These are phyloP conservation scores for Logfia minima DNA, from an alignment of 129 eudicot genomes.

Conservation along the genomic window DNA sequence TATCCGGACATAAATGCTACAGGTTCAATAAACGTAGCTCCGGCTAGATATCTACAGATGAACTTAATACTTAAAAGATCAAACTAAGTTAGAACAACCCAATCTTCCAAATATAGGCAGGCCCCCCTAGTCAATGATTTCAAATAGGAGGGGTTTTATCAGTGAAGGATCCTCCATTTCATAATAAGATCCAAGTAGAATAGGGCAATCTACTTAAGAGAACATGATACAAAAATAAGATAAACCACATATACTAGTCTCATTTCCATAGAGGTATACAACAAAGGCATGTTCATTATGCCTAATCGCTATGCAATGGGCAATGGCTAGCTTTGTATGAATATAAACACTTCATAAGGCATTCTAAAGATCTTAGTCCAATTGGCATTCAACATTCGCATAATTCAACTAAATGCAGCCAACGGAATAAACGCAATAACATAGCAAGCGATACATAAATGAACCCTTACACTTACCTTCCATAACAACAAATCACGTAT, in stretches of 20 bases:
- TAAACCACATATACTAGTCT: neutral
- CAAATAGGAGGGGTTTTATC: neutral
- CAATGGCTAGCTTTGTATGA: no score
- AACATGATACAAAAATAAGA: neutral
- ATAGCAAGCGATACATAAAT: neutral
- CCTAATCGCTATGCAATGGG: neutral
- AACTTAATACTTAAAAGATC: neutral
- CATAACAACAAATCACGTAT: neutral
- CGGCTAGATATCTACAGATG: neutral
- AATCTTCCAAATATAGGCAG: neutral
- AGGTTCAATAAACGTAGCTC: neutral
- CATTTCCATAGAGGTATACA: neutral
- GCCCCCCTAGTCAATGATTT: neutral
- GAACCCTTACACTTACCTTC: conserved; percentile 8
- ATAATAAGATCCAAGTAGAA: neutral
- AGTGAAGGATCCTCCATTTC: neutral
- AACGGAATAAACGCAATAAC: neutral
- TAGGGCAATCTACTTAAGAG: neutral
- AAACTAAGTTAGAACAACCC: neutral
- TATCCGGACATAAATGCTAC: neutral
- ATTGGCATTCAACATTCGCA: neutral
- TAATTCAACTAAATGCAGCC: conserved; percentile 8
- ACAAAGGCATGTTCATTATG: neutral
- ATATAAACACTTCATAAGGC: neutral
- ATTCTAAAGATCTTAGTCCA: neutral